phyloP scores from a whole-genome alignment of 2,329 filamentous ascomycete species.

The Mycosphaerella sp. region DNA sequence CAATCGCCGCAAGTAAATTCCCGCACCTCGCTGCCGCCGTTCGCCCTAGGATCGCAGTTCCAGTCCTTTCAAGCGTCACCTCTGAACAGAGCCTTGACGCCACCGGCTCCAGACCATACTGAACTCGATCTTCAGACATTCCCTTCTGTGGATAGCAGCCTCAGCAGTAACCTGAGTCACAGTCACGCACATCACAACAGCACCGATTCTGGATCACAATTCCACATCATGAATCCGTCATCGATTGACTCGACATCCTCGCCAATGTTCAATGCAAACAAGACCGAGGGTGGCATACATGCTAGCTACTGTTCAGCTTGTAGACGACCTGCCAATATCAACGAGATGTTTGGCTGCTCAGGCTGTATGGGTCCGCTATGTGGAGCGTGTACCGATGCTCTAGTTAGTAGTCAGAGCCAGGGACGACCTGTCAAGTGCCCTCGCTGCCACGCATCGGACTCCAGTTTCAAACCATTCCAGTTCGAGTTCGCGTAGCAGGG shows the following conservation, averaged over 20 bases:
- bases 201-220: conserved; percentile 58
- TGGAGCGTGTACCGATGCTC: conserved; percentile 74
- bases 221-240: conserved; percentile 49
- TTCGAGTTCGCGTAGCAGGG: conserved; percentile 64
- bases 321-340: conserved; percentile 66
- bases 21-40: conserved; percentile 57
- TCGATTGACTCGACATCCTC: conserved; percentile 47
- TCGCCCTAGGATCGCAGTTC: conserved; percentile 46
- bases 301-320: conserved; percentile 79
- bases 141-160: conserved; percentile 75
- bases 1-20: conserved; percentile 47
- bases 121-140: conserved; percentile 59
- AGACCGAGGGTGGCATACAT: conserved; percentile 7
- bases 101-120: conserved; percentile 51
- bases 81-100: conserved; percentile 82
- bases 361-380: conserved; percentile 95
- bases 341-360: conserved; percentile 86
- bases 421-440: conserved; percentile 68
- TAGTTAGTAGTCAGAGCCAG: conserved; percentile 65
- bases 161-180: conserved; percentile 26
- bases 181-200: conserved; percentile 32
- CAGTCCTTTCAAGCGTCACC: conserved; percentile 80
- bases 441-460: conserved; percentile 69
- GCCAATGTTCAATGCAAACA: conserved; percentile 41
- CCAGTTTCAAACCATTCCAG: conserved; percentile 78